These are phyloP conservation scores for Basipetospora sp. DNA, from an alignment of 2,329 filamentous ascomycete species.

Conservation along the genomic window DNA sequence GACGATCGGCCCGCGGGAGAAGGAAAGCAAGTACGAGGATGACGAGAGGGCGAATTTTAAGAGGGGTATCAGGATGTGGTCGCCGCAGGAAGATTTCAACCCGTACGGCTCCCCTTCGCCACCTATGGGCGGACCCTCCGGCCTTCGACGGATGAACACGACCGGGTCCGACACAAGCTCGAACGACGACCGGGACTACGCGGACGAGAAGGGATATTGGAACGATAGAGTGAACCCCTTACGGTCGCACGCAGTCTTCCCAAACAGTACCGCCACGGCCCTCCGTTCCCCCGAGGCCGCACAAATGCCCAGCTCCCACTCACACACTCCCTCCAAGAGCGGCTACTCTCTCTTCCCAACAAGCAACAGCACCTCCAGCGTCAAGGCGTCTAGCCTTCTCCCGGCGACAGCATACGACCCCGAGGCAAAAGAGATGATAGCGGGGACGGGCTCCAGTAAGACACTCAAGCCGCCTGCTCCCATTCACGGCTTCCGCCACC, in stretches of 20 bases:
- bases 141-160: constrained; percentile 17
- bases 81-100: constrained; percentile 12
- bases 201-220: constrained; percentile 4
- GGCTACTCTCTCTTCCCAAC: constrained; percentile 27
- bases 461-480: constrained; percentile 26
- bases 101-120: neutral
- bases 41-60: constrained; percentile 29
- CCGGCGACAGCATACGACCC: constrained; percentile 33
- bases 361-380: constrained; percentile 10
- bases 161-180: constrained; percentile 18
- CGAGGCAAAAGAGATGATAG: constrained; percentile 1
- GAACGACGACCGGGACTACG: neutral
- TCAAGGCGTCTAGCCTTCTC: constrained; percentile 23
- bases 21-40: constrained; percentile 20
- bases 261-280: neutral
- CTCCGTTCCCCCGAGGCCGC: constrained; percentile 7
- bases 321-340: constrained; percentile 20
- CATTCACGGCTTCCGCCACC: constrained; percentile 30
- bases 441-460: neutral
- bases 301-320: constrained; percentile 11
- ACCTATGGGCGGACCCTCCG: neutral
- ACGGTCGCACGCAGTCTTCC: constrained; percentile 19
- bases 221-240: constrained; percentile 16
- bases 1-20: constrained; percentile 35
- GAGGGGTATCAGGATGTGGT: constrained; percentile 32